Evolutionary conservation across 2,329 filamentous ascomycete species (phyloP), one percentile per base, ranked within the genome.

Genomic region (Pseudogymnoascus sp.): DNA sequence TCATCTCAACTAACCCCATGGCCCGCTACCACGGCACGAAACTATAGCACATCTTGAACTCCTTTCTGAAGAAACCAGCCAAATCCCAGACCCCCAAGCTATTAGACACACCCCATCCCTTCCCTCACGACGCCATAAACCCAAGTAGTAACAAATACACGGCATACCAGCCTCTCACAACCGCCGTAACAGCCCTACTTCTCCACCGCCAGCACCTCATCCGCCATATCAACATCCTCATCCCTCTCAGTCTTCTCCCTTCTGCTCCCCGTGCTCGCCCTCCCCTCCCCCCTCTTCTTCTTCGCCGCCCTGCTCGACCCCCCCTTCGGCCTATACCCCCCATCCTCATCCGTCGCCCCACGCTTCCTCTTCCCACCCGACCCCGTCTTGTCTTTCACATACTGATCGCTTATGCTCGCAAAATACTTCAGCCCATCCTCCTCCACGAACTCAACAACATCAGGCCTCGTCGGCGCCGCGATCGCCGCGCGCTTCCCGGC

Each of bases 291-390:
- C 59, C 34, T 23, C 12, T 60, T 60, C 59, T 60, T 60, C 59
- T 60, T 60, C 34, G 34, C 37, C 34, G 59, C 34, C 37, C 59
- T 60, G 12, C 12, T 39, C 39, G 34, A 23, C 18, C 59, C 59
- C 1, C 81, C 80, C 67, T 85, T 84, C 2, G 84, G 83, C 64
- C 83, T 78, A 71, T 86, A 86, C 3, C 83, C 83, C 0, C 75
- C 73, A 66, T 87, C 84, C 6, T 86, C 84, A 36, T 85, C 83
- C 29, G 73, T 72, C 8, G 73, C 67, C 66, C 72, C 73, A 12
- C 80, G 72, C 74, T 82, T 82, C 39, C 83, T 77, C 78, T 85
- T 85, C 65, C 80, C 78, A 7, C 64, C 68, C 36, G 69, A 70
- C 1, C 39, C 64, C 5, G 65, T 42, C 11, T 64, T 63, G 1